A percentile compares a stretch with the other conserved stretches of the same genome.
phyloP scores from a whole-genome alignment of 2,329 filamentous ascomycete species.

The Fusarium cicatricum region DNA sequence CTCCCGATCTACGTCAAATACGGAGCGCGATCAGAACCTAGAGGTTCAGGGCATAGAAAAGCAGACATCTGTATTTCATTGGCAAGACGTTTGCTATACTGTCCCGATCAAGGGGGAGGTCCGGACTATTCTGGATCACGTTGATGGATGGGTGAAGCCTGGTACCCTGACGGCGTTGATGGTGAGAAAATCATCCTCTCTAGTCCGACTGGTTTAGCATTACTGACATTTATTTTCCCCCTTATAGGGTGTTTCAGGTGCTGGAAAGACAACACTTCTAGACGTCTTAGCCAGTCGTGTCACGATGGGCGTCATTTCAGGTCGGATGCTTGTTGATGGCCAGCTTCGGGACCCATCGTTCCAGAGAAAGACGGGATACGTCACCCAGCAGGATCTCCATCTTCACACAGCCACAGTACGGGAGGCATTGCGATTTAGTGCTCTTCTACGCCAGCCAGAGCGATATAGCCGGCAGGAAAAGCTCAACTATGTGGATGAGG shows the following conservation, averaged over 20 bases:
- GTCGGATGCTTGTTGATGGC: constrained; percentile 74
- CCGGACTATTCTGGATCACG: constrained; percentile 71
- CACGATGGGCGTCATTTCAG: constrained; percentile 72
- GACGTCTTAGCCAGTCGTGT: constrained; percentile 69
- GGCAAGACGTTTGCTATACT: constrained; percentile 75
- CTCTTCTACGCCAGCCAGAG: constrained; percentile 54
- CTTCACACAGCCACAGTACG: constrained; percentile 53
- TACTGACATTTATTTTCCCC: too few species aligned
- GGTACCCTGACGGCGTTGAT: constrained; percentile 76
- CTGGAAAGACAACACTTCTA: constrained; percentile 71
- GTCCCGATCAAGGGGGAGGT: constrained; percentile 71
- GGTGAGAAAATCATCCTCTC: too few species aligned
- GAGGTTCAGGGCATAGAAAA: background rate
- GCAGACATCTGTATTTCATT: constrained; percentile 64
- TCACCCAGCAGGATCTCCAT: constrained; percentile 68
- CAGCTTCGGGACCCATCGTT: constrained; percentile 69
- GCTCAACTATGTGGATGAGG: constrained; percentile 58
- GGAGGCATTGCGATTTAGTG: constrained; percentile 50
- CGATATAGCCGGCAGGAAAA: constrained; percentile 53
- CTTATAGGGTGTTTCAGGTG: constrained; percentile 42
- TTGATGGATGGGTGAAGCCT: constrained; percentile 78
- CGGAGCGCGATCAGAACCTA: background rate
- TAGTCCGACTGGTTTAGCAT: too few species aligned
- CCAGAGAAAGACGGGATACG: constrained; percentile 75
- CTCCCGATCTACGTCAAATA: background rate